These are phyloP conservation scores for Lyophyllum semitale DNA, from an alignment of 768 basidiomycete genomes.

Conservation along the genomic window DNA sequence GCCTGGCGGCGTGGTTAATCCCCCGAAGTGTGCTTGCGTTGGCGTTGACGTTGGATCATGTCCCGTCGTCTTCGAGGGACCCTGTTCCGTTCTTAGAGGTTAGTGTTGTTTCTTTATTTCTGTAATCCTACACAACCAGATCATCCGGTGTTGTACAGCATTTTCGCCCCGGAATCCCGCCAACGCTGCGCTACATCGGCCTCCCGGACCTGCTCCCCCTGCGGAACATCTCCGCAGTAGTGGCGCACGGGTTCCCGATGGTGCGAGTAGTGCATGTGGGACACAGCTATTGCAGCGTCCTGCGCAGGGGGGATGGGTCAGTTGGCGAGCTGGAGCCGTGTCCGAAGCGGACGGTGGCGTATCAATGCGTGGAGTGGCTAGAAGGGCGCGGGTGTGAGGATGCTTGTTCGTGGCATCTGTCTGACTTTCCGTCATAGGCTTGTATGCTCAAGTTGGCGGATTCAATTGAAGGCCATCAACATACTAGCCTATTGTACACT, in stretches of 20 bases:
- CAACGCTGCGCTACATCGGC: constrained; percentile 52
- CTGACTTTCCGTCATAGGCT: constrained; percentile 17
- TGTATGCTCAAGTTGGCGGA: no score
- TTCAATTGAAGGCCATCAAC: no score
- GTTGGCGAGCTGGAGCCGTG: constrained; percentile 53
- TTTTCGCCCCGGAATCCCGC: constrained; percentile 59
- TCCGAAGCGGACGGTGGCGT: constrained; percentile 52
- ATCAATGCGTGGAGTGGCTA: constrained; percentile 61
- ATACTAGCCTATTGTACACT: no score
- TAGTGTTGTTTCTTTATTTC: constrained; percentile 10
- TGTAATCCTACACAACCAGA: background rate
- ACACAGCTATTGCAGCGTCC: constrained; percentile 55
- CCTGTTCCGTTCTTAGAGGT: constrained; percentile 44
- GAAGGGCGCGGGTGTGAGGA: constrained; percentile 67
- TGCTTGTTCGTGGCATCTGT: constrained; percentile 32
- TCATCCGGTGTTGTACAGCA: constrained; percentile 39
- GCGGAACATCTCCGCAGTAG: constrained; percentile 40
- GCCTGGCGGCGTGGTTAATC: constrained; percentile 69
- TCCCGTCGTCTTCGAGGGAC: constrained; percentile 37
- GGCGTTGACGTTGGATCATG: constrained; percentile 45
- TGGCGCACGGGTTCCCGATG: constrained; percentile 65
- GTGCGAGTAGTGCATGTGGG: constrained; percentile 59
- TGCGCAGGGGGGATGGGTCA: constrained; percentile 25
- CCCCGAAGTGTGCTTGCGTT: constrained; percentile 54
- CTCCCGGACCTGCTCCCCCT: constrained; percentile 48